phyloP scores from a whole-genome alignment of 164 flowering plant genomes.

The Vitis rotundifolia region DNA sequence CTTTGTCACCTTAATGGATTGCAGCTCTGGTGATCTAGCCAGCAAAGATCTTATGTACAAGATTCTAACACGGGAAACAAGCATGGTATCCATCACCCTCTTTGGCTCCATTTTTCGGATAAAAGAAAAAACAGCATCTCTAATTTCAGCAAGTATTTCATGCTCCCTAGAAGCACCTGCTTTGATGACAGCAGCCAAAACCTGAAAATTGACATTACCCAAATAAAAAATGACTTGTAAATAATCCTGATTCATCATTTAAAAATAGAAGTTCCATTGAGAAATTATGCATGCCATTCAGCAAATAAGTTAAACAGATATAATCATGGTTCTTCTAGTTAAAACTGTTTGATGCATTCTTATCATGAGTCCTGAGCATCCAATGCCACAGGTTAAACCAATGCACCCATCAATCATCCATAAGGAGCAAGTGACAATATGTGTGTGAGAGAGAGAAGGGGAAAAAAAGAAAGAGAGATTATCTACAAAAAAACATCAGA shows the following conservation, averaged over 20 bases:
- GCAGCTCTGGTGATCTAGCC: slow-evolving; percentile 94
- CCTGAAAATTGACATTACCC: slow-evolving; percentile 45
- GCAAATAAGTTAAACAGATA: background rate
- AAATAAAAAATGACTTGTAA: background rate
- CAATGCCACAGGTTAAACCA: too few relatives aligned
- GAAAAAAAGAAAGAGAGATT: too few relatives aligned
- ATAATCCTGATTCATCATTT: background rate
- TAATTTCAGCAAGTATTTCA: slow-evolving; percentile 99
- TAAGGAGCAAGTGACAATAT: too few relatives aligned
- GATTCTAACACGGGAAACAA: slow-evolving; percentile 97
- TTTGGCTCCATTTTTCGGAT: slow-evolving; percentile 94
- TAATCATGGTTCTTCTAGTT: background rate
- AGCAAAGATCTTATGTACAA: slow-evolving; percentile 91
- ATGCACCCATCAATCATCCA: too few relatives aligned
- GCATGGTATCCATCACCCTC: slow-evolving; percentile 99
- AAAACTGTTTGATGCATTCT: background rate
- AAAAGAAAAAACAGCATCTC: slow-evolving; percentile 95
- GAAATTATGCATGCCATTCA: background rate
- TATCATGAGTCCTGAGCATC: background rate
- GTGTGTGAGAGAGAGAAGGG: too few relatives aligned
- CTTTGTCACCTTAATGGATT: slow-evolving; percentile 80
- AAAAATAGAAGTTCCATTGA: background rate
- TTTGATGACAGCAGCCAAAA: slow-evolving; percentile 97
- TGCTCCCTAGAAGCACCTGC: slow-evolving; percentile 99
- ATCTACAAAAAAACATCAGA: too few relatives aligned